Conservation (phyloP, 148 eudicot species). For the Selenicereus undatus region DNA sequence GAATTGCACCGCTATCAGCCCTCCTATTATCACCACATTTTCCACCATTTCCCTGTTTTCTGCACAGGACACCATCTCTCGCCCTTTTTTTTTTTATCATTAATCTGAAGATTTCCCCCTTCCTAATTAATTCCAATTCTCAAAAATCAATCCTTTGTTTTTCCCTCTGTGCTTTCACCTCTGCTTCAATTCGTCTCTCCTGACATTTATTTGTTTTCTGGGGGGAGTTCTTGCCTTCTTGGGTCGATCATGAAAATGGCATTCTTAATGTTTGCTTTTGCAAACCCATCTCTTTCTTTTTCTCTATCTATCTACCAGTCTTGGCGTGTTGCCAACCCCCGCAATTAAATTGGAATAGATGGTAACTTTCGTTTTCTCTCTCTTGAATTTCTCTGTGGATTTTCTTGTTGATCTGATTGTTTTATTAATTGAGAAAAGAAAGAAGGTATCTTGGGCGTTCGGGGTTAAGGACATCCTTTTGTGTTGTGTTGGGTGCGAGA, state of each 20-base stretch:
- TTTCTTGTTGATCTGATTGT: background rate
- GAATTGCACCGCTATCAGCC: conserved; percentile 54
- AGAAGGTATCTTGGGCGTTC: background rate
- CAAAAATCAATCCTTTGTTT: background rate
- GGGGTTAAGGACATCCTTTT: background rate
- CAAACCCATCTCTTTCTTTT: background rate
- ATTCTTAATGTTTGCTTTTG: background rate
- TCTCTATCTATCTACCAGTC: background rate
- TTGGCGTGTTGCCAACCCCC: background rate
- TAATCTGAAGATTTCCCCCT: background rate
- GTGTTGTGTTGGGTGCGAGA: background rate
- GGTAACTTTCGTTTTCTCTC: background rate
- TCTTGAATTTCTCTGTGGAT: background rate
- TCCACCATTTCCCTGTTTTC: conserved; percentile 35
- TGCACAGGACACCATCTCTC: background rate
- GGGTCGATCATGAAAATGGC: background rate
- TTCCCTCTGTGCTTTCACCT: background rate
- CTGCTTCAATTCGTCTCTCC: background rate
- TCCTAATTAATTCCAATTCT: background rate
- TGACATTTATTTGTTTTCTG: background rate
- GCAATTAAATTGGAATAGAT: background rate
- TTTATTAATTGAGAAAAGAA: background rate
- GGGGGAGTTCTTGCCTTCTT: too few relatives aligned
- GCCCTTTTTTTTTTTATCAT: too few relatives aligned
- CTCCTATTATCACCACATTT: conserved; percentile 43